These are phyloP conservation scores for Hypoxylon sp. DNA, from an alignment of 2,329 filamentous ascomycete genomes.

Conservation along the genomic window DNA sequence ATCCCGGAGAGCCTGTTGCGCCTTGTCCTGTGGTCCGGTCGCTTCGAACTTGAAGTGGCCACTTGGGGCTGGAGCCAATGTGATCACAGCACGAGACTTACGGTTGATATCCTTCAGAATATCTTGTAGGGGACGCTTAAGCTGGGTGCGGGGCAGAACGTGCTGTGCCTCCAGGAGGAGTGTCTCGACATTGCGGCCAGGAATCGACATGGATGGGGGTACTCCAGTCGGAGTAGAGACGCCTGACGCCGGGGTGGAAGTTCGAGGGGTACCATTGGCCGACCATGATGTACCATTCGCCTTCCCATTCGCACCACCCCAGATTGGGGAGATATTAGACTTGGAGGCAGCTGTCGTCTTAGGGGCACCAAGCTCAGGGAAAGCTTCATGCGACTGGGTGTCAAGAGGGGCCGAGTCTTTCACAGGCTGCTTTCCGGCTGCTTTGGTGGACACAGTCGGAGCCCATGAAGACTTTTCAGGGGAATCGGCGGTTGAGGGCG, in stretches of 20 bases:
- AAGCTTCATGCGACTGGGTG: slow-evolving; percentile 89
- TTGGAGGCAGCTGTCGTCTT: slow-evolving; percentile 73
- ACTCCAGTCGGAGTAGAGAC: slow-evolving; percentile 62
- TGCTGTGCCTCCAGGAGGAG: slow-evolving; percentile 81
- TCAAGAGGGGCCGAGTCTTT: slow-evolving; percentile 72
- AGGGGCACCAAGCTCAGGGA: slow-evolving; percentile 86
- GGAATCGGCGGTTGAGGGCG: slow-evolving; percentile 65
- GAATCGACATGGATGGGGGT: slow-evolving; percentile 77
- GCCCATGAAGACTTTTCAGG: slow-evolving; percentile 62
- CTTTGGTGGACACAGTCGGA: slow-evolving; percentile 71
- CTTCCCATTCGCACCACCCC: slow-evolving; percentile 73
- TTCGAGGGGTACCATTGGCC: slow-evolving; percentile 70
- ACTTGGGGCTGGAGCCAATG: slow-evolving; percentile 79
- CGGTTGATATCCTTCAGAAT: slow-evolving; percentile 93
- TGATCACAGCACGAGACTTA: slow-evolving; percentile 88
- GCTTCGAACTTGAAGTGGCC: slow-evolving; percentile 87
- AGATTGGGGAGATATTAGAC: slow-evolving; percentile 77
- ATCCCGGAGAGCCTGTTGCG: slow-evolving; percentile 90
- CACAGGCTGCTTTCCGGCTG: slow-evolving; percentile 77
- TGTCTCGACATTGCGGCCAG: slow-evolving; percentile 84
- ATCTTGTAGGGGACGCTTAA: slow-evolving; percentile 88
- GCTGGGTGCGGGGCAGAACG: slow-evolving; percentile 80
- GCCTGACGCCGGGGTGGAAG: slow-evolving; percentile 75
- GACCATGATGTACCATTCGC: slow-evolving; percentile 68
- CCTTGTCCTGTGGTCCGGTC: slow-evolving; percentile 84